Evolutionary conservation across 2,329 filamentous ascomycete species (phyloP), one percentile per base, ranked within the genome.

Genomic region (Colletotrichum sansevieriae): DNA sequence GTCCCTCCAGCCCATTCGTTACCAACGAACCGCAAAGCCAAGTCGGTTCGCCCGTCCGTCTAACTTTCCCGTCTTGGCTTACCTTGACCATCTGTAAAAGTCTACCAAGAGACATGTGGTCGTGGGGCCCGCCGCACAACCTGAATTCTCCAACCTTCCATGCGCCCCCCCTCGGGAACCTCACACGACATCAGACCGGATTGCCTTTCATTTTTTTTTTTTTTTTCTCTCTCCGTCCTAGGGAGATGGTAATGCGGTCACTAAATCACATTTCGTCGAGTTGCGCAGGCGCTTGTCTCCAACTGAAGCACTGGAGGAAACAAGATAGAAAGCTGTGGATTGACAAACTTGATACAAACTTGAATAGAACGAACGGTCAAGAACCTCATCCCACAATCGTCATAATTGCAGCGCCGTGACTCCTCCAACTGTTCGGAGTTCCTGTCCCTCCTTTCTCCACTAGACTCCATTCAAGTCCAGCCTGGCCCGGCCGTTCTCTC

Each of bases 121-220:
- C 4, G 3, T 22, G 22, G 22, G 22, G 18, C 22, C 22, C 22
- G 22, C 22, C 54, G 54, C 54, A 56, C 37, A 56, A 56, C 54
- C 54, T 37, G 54, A 41, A 13, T 55, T 29, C 22, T 41, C 54
- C n/a, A 49, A 4, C 13, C 3, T 29, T 13, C 25, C 25, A 7
- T 29, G 4, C 1, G 4, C 1, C 25, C 3, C 25, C 7, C 25
- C 29, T 33, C 9, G 5, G 33, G 33, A 41, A 13, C 58, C 37
- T 62, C 59, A 62, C 47, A 47, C 47, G 59, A 43, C 35, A 54
- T 22, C 37, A 52, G 46, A 15, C 35, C 47, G 22, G 33, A 12
- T 49, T 46, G 29, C 39, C 18, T 18, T n/a, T n/a, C n/a, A n/a
- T n/a, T n/a, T n/a, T n/a, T n/a, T n/a, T n/a, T 18, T 2, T 18